Percentiles rank a stretch among this genome's conserved stretches.
These are phyloP conservation scores for Pinus taeda DNA, from an alignment of 75 land plant genomes.

Conservation along the genomic window DNA sequence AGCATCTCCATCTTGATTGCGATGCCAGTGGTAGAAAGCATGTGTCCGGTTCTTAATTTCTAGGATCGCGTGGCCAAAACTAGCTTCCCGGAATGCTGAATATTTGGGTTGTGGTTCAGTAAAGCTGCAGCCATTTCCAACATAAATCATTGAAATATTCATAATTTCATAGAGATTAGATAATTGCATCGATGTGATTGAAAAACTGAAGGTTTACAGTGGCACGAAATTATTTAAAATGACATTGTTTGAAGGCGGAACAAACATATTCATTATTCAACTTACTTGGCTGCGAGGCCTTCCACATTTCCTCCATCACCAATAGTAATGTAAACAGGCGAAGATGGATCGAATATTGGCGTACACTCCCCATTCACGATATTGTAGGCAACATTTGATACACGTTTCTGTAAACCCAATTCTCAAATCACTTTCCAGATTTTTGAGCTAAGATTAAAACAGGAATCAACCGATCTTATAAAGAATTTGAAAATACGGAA, in stretches of 20 bases:
- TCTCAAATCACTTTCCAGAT: background rate
- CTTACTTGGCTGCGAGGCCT: slow-evolving; percentile 81
- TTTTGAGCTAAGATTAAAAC: background rate
- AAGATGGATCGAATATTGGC: slow-evolving; percentile 44
- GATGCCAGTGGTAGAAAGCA: slow-evolving; percentile 77
- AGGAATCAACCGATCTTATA: background rate
- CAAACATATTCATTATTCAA: background rate
- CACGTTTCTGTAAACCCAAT: slow-evolving; percentile 55
- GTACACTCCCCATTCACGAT: slow-evolving; percentile 57
- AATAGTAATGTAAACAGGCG: slow-evolving; percentile 82
- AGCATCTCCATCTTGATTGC: slow-evolving; percentile 69
- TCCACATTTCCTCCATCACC: slow-evolving; percentile 98
- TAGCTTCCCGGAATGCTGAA: slow-evolving; percentile 83
- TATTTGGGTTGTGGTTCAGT: slow-evolving; percentile 70
- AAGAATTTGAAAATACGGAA: background rate
- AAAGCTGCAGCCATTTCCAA: slow-evolving; percentile 27
- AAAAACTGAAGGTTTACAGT: background rate
- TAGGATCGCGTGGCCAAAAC: slow-evolving; percentile 83
- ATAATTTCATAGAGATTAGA: too few relatives aligned
- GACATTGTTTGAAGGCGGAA: too few relatives aligned
- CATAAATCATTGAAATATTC: background rate
- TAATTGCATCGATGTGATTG: background rate
- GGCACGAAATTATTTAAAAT: too few relatives aligned
- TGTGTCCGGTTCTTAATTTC: slow-evolving; percentile 71
- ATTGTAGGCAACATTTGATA: slow-evolving; percentile 74